phyloP scores from a whole-genome alignment of 2,329 filamentous ascomycete genomes.

The Pyrenophora teres region DNA sequence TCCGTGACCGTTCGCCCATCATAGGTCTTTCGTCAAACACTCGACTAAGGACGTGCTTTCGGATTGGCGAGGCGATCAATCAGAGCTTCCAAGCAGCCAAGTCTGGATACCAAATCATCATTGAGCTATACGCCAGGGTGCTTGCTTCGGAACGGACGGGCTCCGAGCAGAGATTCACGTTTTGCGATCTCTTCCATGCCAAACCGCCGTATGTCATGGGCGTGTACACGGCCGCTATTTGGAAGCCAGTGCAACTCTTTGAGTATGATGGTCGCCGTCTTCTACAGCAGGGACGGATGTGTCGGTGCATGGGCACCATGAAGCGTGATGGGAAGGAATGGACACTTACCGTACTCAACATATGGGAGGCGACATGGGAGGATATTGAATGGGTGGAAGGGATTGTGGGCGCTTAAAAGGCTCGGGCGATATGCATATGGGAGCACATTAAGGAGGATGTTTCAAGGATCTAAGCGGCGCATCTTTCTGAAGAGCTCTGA shows the following conservation, averaged over 20 bases:
- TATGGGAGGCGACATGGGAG: constrained; percentile 59
- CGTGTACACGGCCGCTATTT: constrained; percentile 50
- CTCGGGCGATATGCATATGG: neutral
- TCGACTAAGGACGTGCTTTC: constrained; percentile 65
- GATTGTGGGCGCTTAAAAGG: constrained; percentile 41
- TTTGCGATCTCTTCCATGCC: constrained; percentile 66
- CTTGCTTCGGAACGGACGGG: constrained; percentile 61
- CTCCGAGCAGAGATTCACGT: constrained; percentile 65
- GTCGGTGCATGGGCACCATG: constrained; percentile 56
- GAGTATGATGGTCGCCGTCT: constrained; percentile 55
- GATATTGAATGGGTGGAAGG: constrained; percentile 58
- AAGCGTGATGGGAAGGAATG: constrained; percentile 51
- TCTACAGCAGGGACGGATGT: constrained; percentile 50
- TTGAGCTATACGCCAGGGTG: constrained; percentile 69
- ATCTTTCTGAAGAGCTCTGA: neutral
- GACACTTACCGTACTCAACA: constrained; percentile 55
- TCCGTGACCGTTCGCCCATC: constrained; percentile 60
- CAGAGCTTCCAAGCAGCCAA: constrained; percentile 54
- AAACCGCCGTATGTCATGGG: constrained; percentile 60
- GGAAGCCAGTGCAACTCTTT: constrained; percentile 52
- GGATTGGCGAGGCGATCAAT: constrained; percentile 64
- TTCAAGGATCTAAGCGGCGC: constrained; percentile 11
- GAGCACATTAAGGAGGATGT: neutral
- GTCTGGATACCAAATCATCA: constrained; percentile 54
- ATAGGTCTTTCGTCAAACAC: constrained; percentile 56